Base-by-base conservation (phyloP, 1,139 yeast species). In the Pichia sorboxylosa region DNA sequence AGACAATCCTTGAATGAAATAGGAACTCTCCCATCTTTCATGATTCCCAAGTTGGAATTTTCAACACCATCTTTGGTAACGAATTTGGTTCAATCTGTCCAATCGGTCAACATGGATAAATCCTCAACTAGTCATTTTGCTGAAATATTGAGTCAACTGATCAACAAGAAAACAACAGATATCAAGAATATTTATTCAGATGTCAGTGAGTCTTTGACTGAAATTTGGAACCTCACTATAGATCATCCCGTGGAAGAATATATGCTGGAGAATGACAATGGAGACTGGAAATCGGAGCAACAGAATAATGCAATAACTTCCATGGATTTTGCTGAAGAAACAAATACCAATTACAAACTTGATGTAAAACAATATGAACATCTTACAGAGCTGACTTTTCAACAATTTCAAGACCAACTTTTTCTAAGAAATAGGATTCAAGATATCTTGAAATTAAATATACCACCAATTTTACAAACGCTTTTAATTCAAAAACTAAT, bases 401-500 rank as follows among this genome's bases (percentile, higher is more conserved):
- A 63, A 16, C 78, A 73, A 41, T 68, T 69, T 41, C 58, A 61
- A 31, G 66, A 70, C 46, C 73, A 74, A 42, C 55, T 53, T 15
- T 49, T 70, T n/a, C 49, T 80, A 27, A 59, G 92, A 34, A 53
- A 52, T 22, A 63, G 71, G 46, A 80, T 81, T 32, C 68, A 67
- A 39, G 62, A 60, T 31, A 78, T 81, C 32, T 70, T 75, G 37
- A 52, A 54, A 3, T 54, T 72, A 35, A 55, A 50, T 21, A 43
- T 77, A 24, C 49, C 59, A 27, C 78, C 78, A 40, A 50, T 61
- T 31, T 70, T 69, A 47, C 75, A 80, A 49, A 71, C 76, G 41
- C 61, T 67, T 51, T 50, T 73, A 41, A 78, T 82, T 22, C 92
- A 87, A 29, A 62, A 70, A 40, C 58, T 83, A 32, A 82, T 83